Base-by-base conservation (phyloP, 139 green algal species). In the Dunaliella primolecta region DNA sequence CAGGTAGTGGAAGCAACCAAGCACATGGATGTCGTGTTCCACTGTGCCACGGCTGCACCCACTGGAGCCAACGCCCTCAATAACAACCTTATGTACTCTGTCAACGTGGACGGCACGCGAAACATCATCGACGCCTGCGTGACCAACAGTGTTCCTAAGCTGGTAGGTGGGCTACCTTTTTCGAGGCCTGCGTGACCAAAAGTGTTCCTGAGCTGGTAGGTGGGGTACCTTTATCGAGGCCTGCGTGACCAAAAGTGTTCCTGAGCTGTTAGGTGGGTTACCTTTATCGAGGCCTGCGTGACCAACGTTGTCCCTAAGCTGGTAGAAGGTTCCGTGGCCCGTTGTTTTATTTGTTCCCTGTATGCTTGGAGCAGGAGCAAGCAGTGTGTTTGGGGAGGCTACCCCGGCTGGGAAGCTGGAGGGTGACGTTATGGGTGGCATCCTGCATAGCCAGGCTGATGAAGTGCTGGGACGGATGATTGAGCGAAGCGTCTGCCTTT, bases 101-200 rank as follows among this genome's bases (percentile, higher is more conserved):
- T 98, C 3, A 98, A 98, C 82, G 92, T 98, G 38, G 85, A 92
- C 35, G 95, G 95, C 83, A 98, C 95, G 0, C 76, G 83, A 0
- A 89, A 98, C 80, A 90, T 98, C 57, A 86, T 98, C 15, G 86
- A 93, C 0, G 95, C 93, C 0, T 97, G 93, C 87, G n/a, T 90
- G 30, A 79, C 85, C 24, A 64, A 29, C 1, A 83, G 83, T 30
- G 91, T 97, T 2, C 64, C 71, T 29, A 86, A 81, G 25, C 86
- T 97, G 31, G 89, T 84, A 56, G 75, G 46, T 64, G 46, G n/a
- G n/a, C n/a, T n/a, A n/a, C n/a, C n/a, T n/a, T n/a, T n/a, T n/a
- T 98, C 15, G 86, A 93, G 0, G 95, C 93, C 0, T 97, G 93
- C 87, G n/a, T 90, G 30, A 79, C 85, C 24, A 64, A 29, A 1